A percentile compares a stretch with the other conserved stretches of the same genome.
Conservation (phyloP, 352 stramenopile genomes). For the Pythium scleroteichum region DNA sequence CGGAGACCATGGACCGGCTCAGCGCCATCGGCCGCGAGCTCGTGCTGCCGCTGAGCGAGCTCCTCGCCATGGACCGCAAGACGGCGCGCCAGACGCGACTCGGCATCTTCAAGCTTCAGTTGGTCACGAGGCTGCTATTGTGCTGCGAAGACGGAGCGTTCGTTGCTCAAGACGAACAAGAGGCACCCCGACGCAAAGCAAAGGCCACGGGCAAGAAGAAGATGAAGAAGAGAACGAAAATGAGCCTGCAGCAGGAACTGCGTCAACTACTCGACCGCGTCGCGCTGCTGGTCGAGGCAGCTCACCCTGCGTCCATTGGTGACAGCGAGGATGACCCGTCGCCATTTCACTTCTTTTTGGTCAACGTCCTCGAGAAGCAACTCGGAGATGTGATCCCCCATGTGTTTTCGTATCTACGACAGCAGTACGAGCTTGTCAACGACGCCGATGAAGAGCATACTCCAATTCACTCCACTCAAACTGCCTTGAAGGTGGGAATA, state of each 20-base stretch:
- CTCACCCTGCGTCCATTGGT: constrained; percentile 58
- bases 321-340: constrained; percentile 65
- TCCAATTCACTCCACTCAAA: neutral
- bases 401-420: constrained; percentile 51
- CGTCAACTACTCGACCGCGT: constrained; percentile 68
- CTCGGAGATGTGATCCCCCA: constrained; percentile 46
- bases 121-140: constrained; percentile 52
- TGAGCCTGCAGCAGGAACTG: constrained; percentile 44
- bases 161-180: neutral
- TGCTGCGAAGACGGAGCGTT: constrained; percentile 33
- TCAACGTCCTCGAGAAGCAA: constrained; percentile 45
- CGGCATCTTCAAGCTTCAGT: constrained; percentile 61
- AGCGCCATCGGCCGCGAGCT: constrained; percentile 23
- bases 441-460: constrained; percentile 38
- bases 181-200: neutral
- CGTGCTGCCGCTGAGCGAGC: constrained; percentile 7
- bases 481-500: constrained; percentile 9
- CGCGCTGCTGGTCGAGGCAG: constrained; percentile 71
- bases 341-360: constrained; percentile 71
- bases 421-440: constrained; percentile 61
- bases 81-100: constrained; percentile 42
- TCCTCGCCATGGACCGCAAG: constrained; percentile 24
- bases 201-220: constrained; percentile 1
- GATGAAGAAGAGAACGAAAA: constrained; percentile 52
- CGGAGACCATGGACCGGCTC: constrained; percentile 10